These are phyloP conservation scores for Byssothecium circinans DNA, from an alignment of 2,329 filamentous ascomycete species.

Conservation along the genomic window DNA sequence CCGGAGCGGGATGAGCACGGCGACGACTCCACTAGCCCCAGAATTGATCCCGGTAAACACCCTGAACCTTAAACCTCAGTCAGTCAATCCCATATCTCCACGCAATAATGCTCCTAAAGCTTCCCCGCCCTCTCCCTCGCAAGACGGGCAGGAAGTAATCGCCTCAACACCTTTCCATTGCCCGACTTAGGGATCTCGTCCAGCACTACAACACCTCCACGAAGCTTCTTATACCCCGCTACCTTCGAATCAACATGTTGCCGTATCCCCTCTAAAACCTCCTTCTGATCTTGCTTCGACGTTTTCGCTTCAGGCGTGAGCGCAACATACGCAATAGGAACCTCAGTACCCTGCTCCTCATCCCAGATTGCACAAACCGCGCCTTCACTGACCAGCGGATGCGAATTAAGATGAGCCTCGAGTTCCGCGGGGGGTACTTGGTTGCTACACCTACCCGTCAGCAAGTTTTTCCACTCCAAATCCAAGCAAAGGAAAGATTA, in stretches of 20 bases:
- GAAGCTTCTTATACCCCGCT: constrained; percentile 33
- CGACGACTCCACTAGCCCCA: too few relatives aligned
- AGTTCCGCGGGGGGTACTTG: constrained; percentile 40
- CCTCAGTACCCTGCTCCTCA: constrained; percentile 26
- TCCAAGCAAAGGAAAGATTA: too few relatives aligned
- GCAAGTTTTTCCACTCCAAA: too few relatives aligned
- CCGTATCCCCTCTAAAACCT: constrained; percentile 18
- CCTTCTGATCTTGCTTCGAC: background rate
- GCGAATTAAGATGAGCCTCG: constrained; percentile 31
- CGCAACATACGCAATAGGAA: constrained; percentile 35
- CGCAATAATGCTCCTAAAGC: too few relatives aligned
- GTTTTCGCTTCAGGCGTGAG: constrained; percentile 12
- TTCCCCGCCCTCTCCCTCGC: constrained; percentile 5
- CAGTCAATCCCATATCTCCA: too few relatives aligned
- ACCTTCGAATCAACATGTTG: constrained; percentile 32
- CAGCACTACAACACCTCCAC: constrained; percentile 28
- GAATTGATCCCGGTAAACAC: too few relatives aligned
- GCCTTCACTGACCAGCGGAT: constrained; percentile 30
- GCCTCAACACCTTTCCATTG: constrained; percentile 35
- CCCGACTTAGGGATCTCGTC: constrained; percentile 29
- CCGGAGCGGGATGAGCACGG: too few relatives aligned
- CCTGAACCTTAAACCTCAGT: too few relatives aligned
- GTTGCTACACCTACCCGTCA: constrained; percentile 11
- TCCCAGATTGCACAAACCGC: constrained; percentile 36
- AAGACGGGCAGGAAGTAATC: constrained; percentile 20